Base-by-base conservation (phyloP, 1,284 basidiomycete genomes). In the Moesziomyces antarcticus region DNA sequence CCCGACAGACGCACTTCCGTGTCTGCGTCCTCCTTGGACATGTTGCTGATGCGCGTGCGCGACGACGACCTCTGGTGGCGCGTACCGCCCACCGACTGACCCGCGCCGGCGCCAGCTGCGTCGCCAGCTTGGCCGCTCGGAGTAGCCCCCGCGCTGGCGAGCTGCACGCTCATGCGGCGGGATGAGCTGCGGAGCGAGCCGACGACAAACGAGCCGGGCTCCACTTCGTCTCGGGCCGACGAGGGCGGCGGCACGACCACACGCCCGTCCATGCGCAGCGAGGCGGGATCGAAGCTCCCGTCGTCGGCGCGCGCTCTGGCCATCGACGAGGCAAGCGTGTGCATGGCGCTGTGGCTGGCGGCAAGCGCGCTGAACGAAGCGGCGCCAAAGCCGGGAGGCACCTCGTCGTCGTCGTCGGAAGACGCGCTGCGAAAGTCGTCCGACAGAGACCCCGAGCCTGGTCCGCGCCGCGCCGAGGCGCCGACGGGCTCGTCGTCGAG, bases 321-420 rank as follows among this genome's bases (percentile, higher is more conserved):
- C 48, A 73, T 30, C 1, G 62, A 63, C 8, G 74, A 64, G 2
- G 70, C 67, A 11, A 73, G 56, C 9, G 53, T 54, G 22, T 65
- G 53, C 59, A 73, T 69, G 20, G 74, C 60, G n/a, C 57, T 73
- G n/a, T 73, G 70, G 46, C 60, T 66, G 24, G 70, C 74, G 14
- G 74, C 66, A 1, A 78, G 63, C 2, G 76, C 76, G 27, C 74
- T 74, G 54, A 78, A 75, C 8, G 73, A 75, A 41, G 74, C 76
- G 1, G 75, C 76, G 10, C 71, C 70, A n/a, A 75, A 67, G 18
- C 72, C 72, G 20, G 72, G 59, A 10, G 65, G 61, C 2, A 64
- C 71, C 8, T 57, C 50, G 27, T 73, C 65, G 25, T 62, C 67
- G n/a, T 75, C 67, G 41, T 74, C 72, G 9, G 49, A 46, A 9